phyloP scores from a whole-genome alignment of 2,329 filamentous ascomycete genomes.

The Xylariaceae sp. region DNA sequence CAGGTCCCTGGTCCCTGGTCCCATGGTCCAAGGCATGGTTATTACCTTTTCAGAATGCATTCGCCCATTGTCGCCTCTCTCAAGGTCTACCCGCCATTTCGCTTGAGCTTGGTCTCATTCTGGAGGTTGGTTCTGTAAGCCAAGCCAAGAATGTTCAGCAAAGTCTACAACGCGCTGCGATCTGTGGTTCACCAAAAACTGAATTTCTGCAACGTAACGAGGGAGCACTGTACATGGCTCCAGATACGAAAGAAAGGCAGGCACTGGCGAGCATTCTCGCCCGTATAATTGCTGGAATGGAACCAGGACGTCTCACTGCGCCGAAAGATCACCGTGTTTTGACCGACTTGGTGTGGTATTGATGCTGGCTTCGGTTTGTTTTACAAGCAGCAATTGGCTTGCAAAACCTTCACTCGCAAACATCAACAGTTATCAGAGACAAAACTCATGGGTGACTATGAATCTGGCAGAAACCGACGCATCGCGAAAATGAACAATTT shows the following conservation, averaged over 20 bases:
- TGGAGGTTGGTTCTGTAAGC: constrained; percentile 1
- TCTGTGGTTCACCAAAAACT: not conserved
- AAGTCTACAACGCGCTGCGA: constrained; percentile 3
- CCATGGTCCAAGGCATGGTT: too few relatives aligned
- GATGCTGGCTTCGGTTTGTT: too few relatives aligned
- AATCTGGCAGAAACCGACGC: not conserved
- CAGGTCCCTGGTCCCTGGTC: too few relatives aligned
- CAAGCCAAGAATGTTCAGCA: not conserved
- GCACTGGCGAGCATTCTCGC: not conserved
- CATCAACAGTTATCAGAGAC: not conserved
- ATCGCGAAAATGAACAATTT: not conserved
- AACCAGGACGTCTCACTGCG: too few relatives aligned
- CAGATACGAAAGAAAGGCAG: too few relatives aligned
- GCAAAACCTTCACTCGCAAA: not conserved
- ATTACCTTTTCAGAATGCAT: constrained; percentile 3
- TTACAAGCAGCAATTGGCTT: too few relatives aligned
- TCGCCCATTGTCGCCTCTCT: not conserved
- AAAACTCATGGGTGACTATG: not conserved
- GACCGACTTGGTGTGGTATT: too few relatives aligned
- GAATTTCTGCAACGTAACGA: not conserved
- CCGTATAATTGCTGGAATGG: not conserved
- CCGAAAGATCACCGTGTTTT: too few relatives aligned
- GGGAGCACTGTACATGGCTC: too few relatives aligned
- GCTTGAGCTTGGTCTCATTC: constrained; percentile 1
- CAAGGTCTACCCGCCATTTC: not conserved